Evolutionary conservation across 2,329 filamentous ascomycete genomes (phyloP).

Genomic region (Cladophialophora psammophila): DNA sequence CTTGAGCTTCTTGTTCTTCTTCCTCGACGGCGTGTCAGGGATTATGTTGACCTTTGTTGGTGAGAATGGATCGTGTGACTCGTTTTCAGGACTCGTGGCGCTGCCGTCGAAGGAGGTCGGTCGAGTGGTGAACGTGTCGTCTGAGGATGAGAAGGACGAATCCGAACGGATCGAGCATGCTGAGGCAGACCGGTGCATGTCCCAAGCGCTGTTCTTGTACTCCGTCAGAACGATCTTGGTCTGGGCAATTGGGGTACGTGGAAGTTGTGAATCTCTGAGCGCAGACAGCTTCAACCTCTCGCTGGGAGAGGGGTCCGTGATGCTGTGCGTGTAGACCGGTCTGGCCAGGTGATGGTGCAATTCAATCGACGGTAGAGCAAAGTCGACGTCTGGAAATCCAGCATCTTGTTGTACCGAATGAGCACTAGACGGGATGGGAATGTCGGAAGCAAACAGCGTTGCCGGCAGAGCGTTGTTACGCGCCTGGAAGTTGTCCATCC

Average conservation of each 20-base stretch:
- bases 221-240: conserved; percentile 50
- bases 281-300: conserved; percentile 51
- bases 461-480: conserved; percentile 45
- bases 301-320: conserved; percentile 42
- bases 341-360: conserved; percentile 24
- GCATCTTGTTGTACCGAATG: conserved; percentile 24
- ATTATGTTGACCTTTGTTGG: conserved; percentile 48
- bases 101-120: conserved; percentile 64
- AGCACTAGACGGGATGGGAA: conserved; percentile 51
- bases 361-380: conserved; percentile 43
- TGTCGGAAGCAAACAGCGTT: conserved; percentile 45
- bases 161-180: conserved; percentile 67
- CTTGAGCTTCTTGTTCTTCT: conserved; percentile 42
- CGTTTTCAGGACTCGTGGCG: conserved; percentile 68
- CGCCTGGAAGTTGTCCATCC: conserved; percentile 46
- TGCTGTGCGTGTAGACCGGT: conserved; percentile 27
- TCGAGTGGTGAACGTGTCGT: conserved; percentile 61
- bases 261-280: conserved; percentile 45
- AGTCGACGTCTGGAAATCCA: conserved; percentile 39
- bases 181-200: conserved; percentile 63
- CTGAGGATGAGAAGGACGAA: conserved; percentile 67
- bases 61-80: conserved; percentile 64
- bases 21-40: conserved; percentile 49
- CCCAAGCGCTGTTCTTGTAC: conserved; percentile 41
- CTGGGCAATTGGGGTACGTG: conserved; percentile 56